These are phyloP conservation scores for Colletotrichum navitas DNA, from an alignment of 2,329 filamentous ascomycete species.

Conservation along the genomic window DNA sequence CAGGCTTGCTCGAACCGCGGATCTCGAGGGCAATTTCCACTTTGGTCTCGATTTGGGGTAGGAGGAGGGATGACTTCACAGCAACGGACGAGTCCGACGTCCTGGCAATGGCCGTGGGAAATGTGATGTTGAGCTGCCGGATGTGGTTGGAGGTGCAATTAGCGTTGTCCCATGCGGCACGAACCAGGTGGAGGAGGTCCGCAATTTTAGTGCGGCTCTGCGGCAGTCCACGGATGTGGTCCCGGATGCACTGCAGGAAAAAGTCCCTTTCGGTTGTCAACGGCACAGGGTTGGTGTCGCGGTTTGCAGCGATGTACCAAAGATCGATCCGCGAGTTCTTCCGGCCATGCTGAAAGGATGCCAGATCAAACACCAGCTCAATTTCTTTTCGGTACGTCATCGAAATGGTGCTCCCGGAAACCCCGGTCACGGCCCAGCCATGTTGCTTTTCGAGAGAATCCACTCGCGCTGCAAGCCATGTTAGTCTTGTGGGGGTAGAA, in stretches of 20 bases:
- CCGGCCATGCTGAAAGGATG: conserved; percentile 65
- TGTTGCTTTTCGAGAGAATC: conserved; percentile 73
- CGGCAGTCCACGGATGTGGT: conserved; percentile 72
- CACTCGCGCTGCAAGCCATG: conserved; percentile 67
- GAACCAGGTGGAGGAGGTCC: conserved; percentile 70
- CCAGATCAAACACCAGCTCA: conserved; percentile 78
- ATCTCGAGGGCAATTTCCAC: conserved; percentile 73
- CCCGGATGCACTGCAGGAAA: conserved; percentile 79
- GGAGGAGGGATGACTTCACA: conserved; percentile 71
- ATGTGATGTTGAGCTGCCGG: conserved; percentile 70
- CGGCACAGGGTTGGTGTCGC: conserved; percentile 65
- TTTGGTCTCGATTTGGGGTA: conserved; percentile 76
- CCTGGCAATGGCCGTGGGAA: conserved; percentile 73
- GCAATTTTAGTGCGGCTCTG: conserved; percentile 69
- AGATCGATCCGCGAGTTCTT: conserved; percentile 73
- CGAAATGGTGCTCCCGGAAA: conserved; percentile 72
- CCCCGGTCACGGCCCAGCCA: conserved; percentile 79
- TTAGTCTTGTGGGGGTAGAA: conserved; percentile 52
- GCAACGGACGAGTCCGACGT: conserved; percentile 74
- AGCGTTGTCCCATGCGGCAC: conserved; percentile 75
- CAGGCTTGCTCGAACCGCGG: conserved; percentile 57
- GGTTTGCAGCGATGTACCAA: conserved; percentile 74
- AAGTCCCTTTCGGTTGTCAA: conserved; percentile 78
- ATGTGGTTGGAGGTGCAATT: conserved; percentile 71
- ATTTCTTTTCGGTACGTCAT: conserved; percentile 81